phyloP scores from a whole-genome alignment of 768 basidiomycete genomes.

The Lactifluus piperatus region DNA sequence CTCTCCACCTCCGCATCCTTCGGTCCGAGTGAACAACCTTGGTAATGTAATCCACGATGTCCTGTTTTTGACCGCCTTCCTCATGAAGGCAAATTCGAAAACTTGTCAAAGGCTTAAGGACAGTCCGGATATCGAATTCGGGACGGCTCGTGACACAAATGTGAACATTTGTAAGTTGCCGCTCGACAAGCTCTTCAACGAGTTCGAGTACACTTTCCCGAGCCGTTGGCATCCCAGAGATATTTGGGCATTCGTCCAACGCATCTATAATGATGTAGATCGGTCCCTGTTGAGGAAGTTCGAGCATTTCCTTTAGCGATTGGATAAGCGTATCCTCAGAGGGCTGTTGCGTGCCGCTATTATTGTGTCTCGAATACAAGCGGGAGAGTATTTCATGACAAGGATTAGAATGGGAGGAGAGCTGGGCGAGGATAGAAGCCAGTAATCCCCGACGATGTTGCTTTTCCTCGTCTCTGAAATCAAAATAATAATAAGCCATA shows the following conservation, averaged over 20 bases:
- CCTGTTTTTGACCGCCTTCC: background rate
- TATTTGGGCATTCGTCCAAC: slow-evolving; percentile 4
- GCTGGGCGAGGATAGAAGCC: background rate
- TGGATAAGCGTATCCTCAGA: background rate
- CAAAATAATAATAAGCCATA: background rate
- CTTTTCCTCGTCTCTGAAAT: background rate
- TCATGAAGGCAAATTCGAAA: background rate
- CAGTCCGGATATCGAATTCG: background rate
- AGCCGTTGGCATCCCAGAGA: background rate
- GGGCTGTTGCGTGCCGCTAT: background rate
- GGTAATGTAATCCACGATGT: background rate
- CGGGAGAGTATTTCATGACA: background rate
- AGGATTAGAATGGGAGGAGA: background rate
- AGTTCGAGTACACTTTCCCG: background rate
- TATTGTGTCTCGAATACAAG: background rate
- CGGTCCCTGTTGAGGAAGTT: background rate
- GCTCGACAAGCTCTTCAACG: background rate
- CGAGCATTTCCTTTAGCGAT: background rate
- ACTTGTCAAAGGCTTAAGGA: background rate
- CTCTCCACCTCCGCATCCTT: background rate
- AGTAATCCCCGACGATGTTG: background rate
- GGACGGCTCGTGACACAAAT: slow-evolving; percentile 3
- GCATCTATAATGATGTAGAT: background rate
- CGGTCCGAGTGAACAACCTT: background rate
- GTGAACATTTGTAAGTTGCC: background rate